Evolutionary conservation across 352 stramenopile species (phyloP).

Genomic region (Aphanomyces euteiches): DNA sequence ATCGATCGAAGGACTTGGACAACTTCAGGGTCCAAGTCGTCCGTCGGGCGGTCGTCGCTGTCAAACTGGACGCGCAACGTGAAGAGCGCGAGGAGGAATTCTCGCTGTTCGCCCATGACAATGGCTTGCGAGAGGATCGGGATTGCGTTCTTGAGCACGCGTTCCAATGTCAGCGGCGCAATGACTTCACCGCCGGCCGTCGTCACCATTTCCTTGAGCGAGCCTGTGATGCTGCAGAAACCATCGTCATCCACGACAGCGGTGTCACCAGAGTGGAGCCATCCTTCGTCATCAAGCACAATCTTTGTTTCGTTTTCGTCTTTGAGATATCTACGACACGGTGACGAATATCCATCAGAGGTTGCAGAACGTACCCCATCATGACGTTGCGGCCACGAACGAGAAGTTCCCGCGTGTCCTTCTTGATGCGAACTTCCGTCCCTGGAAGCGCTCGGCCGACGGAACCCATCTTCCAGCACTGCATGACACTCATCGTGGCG

Average conservation of each 20-base stretch:
- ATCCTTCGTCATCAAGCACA: conserved; percentile 90
- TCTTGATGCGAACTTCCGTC: conserved; percentile 46
- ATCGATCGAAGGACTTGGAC: conserved; percentile 41
- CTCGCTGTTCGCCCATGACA: conserved; percentile 59
- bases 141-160: conserved; percentile 86
- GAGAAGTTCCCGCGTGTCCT: conserved; percentile 64
- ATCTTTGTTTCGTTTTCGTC: conserved; percentile 70
- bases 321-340: conserved; percentile 57
- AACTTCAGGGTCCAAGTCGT: conserved; percentile 46
- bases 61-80: conserved; percentile 41
- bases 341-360: not conserved
- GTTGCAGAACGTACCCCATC: conserved; percentile 62
- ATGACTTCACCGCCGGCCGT: conserved; percentile 95
- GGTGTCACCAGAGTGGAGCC: conserved; percentile 91
- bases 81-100: conserved; percentile 60
- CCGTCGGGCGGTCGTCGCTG: conserved; percentile 36
- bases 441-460: conserved; percentile 63
- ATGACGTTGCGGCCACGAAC: conserved; percentile 82
- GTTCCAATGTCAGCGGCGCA: conserved; percentile 87
- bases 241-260: conserved; percentile 88
- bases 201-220: conserved; percentile 95
- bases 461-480: conserved; percentile 85
- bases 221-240: conserved; percentile 93
- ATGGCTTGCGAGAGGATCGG: conserved; percentile 69
- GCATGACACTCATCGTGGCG: conserved; percentile 66